Evolutionary conservation across 768 basidiomycete species (phyloP), one percentile per base, ranked within the genome.

Genomic region (Amanita pseudoporphyria): DNA sequence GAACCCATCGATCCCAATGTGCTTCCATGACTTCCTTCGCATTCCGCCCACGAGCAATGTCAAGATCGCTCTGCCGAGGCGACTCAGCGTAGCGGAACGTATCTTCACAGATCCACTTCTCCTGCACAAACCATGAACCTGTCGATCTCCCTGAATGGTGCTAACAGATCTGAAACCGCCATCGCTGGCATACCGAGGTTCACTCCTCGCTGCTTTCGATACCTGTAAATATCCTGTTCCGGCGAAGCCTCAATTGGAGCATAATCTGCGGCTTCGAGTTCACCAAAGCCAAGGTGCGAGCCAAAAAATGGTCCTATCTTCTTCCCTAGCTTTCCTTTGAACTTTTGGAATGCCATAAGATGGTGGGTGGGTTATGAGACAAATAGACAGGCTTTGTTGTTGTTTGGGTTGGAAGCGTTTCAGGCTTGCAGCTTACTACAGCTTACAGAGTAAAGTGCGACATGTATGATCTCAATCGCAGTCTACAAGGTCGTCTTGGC

Each of bases 121-220:
- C 87, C 14, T 87, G 73, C 3, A 84, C 80, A 54, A 90, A 89
- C 85, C 84, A 87, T 6, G 77, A 81, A 1, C 84, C 84, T 87
- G 22, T 52, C 16, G 19, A 45, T 24, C 49, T 45, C 33, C 47
- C 6, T 26, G 3, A 39, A 6, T 28, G 42, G 5, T 9, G 19
- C n/a, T 14, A n/a, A 22, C 44, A 5, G n/a, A 32, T 21, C 26
- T 31, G 9, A 22, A 40, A 31, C 10, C 14, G 3, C 33, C 37
- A 36, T 31, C 26, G 53, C 28, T 26, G 54, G 64, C 73, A 61
- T 60, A 82, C 87, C 87, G 9, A 91, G 75, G 62, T 91, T 91
- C 5, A 89, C 81, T n/a, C 87, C 87, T 47, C 80, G 73, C 57
- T 87, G 86, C 58, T 80, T 83, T 54, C 87, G 73, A 65, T 79